Evolutionary conservation across 495 filamentous ascomycete genomes (phyloP).

Genomic region (Penicillium soppii): DNA sequence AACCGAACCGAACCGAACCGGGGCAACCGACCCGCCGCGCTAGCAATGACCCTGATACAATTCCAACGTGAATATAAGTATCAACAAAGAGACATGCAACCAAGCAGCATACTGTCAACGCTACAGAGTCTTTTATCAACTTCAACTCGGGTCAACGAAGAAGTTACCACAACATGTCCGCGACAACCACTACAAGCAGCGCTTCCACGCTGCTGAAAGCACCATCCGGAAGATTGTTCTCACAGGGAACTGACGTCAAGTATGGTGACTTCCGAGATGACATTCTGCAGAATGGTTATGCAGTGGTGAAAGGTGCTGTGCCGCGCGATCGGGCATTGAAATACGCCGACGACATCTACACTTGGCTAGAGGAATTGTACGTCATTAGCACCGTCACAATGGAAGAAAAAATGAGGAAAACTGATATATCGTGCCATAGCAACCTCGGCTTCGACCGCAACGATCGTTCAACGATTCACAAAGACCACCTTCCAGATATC

Average conservation of each 20-base stretch:
- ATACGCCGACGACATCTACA: constrained; percentile 10
- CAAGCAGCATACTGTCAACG: too few species aligned
- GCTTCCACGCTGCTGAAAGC: too few species aligned
- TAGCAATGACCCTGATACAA: too few species aligned
- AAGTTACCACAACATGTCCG: too few species aligned
- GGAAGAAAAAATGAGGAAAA: not conserved
- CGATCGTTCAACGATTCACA: constrained; percentile 28
- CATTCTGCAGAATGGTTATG: constrained; percentile 21
- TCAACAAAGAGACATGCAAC: too few species aligned
- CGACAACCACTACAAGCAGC: too few species aligned
- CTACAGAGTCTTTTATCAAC: too few species aligned
- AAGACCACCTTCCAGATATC: constrained; percentile 33
- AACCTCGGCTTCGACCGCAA: constrained; percentile 33
- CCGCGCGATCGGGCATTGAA: constrained; percentile 14
- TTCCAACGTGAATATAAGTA: too few species aligned
- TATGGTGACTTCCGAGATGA: constrained; percentile 29
- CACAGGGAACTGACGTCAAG: constrained; percentile 4
- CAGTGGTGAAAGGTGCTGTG: constrained; percentile 27
- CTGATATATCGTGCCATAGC: constrained; percentile 6
- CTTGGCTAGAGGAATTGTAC: constrained; percentile 15
- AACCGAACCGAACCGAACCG: too few species aligned
- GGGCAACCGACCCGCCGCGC: too few species aligned
- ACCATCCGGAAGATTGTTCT: constrained; percentile 10
- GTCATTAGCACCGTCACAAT: not conserved
- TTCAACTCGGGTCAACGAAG: too few species aligned